Evolutionary conservation across 108 stramenopile genomes (phyloP).

Genomic region (Skeletonema potamos): DNA sequence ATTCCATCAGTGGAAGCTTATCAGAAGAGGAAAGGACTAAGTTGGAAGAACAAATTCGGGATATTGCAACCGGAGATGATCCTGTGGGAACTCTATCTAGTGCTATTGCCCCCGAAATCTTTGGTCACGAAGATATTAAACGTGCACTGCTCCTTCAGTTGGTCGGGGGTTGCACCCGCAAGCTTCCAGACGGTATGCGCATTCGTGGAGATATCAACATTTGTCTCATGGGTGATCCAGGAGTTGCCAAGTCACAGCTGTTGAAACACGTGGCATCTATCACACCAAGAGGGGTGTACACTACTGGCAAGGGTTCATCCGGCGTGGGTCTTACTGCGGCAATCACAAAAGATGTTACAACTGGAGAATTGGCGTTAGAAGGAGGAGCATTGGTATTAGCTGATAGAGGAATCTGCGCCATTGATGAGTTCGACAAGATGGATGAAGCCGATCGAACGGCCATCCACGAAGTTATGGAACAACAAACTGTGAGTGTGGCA

Average conservation of each 20-base stretch:
- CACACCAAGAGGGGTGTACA: constrained; percentile 98
- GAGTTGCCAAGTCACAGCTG: constrained; percentile 98
- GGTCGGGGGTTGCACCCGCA: constrained; percentile 92
- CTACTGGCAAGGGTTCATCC: constrained; percentile 97
- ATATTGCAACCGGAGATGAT: constrained; percentile 70
- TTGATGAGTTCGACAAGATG: constrained; percentile 96
- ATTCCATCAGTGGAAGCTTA: constrained; percentile 69
- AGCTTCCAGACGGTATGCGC: constrained; percentile 92
- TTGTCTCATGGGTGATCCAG: constrained; percentile 99
- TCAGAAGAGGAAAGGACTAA: constrained; percentile 56
- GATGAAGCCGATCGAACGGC: constrained; percentile 96
- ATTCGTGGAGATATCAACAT: constrained; percentile 98
- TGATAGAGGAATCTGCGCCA: constrained; percentile 97
- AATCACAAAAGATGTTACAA: constrained; percentile 90
- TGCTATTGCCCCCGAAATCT: constrained; percentile 97
- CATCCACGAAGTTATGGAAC: constrained; percentile 99
- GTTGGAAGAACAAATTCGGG: constrained; percentile 58
- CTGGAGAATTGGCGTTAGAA: constrained; percentile 97
- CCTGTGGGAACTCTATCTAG: constrained; percentile 78
- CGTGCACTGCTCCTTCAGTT: constrained; percentile 93
- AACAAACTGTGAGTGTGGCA: constrained; percentile 97
- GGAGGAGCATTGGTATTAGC: constrained; percentile 99
- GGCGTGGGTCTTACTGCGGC: constrained; percentile 99
- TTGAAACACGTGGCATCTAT: constrained; percentile 94
- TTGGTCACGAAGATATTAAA: constrained; percentile 98